phyloP scores from a whole-genome alignment of 495 filamentous ascomycete species.

The Acidomyces sp. region DNA sequence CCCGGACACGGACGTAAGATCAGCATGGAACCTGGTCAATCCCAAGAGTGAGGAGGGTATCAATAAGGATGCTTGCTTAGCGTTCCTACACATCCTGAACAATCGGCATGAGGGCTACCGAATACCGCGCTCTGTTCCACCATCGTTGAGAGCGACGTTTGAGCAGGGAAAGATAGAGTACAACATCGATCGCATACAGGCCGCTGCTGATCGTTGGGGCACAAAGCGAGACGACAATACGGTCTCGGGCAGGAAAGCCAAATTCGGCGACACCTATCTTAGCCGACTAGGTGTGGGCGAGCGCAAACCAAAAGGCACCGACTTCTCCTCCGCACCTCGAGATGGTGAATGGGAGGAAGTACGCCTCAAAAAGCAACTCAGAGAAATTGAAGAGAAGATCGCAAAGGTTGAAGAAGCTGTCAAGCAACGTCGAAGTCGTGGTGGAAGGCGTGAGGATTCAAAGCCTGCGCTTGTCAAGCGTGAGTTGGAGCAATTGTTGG shows the following conservation, averaged over 20 bases:
- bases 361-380: constrained; percentile 76
- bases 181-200: constrained; percentile 58
- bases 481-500: constrained; percentile 79
- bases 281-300: constrained; percentile 75
- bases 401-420: constrained; percentile 58
- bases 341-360: constrained; percentile 85
- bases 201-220: constrained; percentile 48
- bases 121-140: constrained; percentile 84
- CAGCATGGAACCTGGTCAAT: constrained; percentile 95
- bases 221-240: constrained; percentile 58
- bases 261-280: constrained; percentile 94
- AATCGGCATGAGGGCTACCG: constrained; percentile 88
- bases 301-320: constrained; percentile 65
- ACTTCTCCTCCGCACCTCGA: constrained; percentile 59
- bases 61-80: constrained; percentile 85
- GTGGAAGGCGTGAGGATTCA: constrained; percentile 44
- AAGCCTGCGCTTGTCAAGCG: constrained; percentile 80
- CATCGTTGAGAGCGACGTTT: constrained; percentile 78
- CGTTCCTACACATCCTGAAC: constrained; percentile 92
- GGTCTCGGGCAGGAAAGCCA: constrained; percentile 71
- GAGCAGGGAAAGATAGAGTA: constrained; percentile 93
- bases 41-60: constrained; percentile 64
- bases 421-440: constrained; percentile 34
- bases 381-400: constrained; percentile 74
- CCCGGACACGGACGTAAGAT: constrained; percentile 85